These are phyloP conservation scores for Pseudocercospora fuligena DNA, from an alignment of 2,329 filamentous ascomycete species.

Conservation along the genomic window DNA sequence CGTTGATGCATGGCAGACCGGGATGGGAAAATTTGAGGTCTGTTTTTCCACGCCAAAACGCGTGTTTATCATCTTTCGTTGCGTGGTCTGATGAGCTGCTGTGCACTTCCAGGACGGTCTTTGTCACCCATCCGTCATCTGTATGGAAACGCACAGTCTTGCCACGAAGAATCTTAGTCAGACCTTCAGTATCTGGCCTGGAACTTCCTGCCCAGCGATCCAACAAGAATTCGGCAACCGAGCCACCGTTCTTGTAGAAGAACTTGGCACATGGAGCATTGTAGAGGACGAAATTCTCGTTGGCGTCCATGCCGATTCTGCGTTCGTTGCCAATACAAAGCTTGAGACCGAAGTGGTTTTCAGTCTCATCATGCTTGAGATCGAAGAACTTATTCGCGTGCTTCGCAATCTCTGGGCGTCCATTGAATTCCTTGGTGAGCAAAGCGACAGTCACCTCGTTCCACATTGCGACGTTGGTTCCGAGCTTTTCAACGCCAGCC, in stretches of 20 bases:
- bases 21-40: neutral
- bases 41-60: slow-evolving; percentile 1
- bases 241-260: slow-evolving; percentile 15
- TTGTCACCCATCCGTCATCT: slow-evolving; percentile 3
- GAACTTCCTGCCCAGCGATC: neutral
- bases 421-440: slow-evolving; percentile 14
- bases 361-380: neutral
- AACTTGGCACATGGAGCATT: slow-evolving; percentile 12
- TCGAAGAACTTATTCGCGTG: slow-evolving; percentile 21
- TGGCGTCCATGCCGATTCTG: neutral
- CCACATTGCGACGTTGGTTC: neutral
- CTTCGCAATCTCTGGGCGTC: neutral
- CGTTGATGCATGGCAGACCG: slow-evolving; percentile 15
- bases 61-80: slow-evolving; percentile 3
- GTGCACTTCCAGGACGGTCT: neutral
- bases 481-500: neutral
- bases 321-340: slow-evolving; percentile 8
- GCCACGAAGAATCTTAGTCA: slow-evolving; percentile 10
- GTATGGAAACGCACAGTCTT: slow-evolving; percentile 8
- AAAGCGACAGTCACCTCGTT: slow-evolving; percentile 15
- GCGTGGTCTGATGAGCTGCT: neutral
- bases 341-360: slow-evolving; percentile 1
- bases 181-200: neutral
- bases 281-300: neutral
- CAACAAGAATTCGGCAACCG: slow-evolving; percentile 20